Base-by-base conservation (phyloP, 2,329 filamentous ascomycete species). In the Dactylellina leptospora region DNA sequence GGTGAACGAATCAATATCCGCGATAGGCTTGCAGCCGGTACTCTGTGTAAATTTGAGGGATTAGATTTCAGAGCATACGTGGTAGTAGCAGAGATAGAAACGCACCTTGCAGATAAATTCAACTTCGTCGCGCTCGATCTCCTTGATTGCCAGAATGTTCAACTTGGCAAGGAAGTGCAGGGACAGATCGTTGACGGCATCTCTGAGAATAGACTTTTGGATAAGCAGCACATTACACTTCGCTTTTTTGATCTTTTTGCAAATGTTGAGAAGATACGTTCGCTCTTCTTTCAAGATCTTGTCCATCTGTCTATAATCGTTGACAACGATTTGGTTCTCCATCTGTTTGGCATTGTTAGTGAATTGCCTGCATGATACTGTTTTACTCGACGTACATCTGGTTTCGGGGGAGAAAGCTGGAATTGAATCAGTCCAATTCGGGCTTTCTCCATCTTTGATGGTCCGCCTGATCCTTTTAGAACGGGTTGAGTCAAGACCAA, bases 211-310 rank as follows among this genome's bases (percentile, higher is more conserved):
- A 11, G 93, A 97, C 83, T 99, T 99, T 80, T 99, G 95, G 77
- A 99, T 97, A 76, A 99, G 85, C 45, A 97, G 88, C 44, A 99
- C 95, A 78, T 99, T 99, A 84, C 95, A 99, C 85, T 97, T 99
- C 76, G 95, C 93, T 86, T 97, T 99, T 84, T 97, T 97, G 82
- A 99, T 99, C 86, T 97, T 99, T 87, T 99, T 97, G 79, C 96
- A 93, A 87, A 99, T 91, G 84, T 97, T 97, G 69, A 99, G 86
- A 75, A 99, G 87, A 82, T 99, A 99, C 77, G 95, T 91, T 76
- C 95, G 91, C 84, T 99, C 95, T 83, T 99, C 95, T 83, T 99
- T 99, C 77, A 99, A 87, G 76, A 99, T 99, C 86, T 97, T 99
- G 85, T 99, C 95, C 95, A 99, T 99, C 81, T 99, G 95, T 79